Evolutionary conservation across 176 grass and related monocot species (phyloP).

Genomic region (Oryza glaberrima): DNA sequence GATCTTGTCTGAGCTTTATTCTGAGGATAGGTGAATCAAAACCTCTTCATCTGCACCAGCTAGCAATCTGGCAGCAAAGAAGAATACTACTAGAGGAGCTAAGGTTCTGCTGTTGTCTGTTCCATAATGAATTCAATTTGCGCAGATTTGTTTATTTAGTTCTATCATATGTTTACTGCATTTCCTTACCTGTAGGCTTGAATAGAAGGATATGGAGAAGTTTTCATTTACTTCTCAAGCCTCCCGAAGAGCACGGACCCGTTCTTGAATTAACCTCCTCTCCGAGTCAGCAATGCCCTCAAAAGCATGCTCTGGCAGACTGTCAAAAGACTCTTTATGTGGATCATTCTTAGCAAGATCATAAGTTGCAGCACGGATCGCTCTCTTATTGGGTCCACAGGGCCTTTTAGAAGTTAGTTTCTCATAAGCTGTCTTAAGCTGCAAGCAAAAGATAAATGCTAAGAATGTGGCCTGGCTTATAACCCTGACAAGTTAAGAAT

Average conservation of each 20-base stretch:
- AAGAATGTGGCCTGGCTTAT: not conserved
- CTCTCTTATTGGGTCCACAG: conserved; percentile 75
- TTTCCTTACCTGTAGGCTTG: not conserved
- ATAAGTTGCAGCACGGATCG: conserved; percentile 72
- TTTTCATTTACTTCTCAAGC: conserved; percentile 38
- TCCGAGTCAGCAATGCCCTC: conserved; percentile 63
- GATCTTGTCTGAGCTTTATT: conserved; percentile 25
- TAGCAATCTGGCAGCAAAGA: conserved; percentile 7
- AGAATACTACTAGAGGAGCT: not conserved
- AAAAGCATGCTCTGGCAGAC: conserved; percentile 73
- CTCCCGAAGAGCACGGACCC: conserved; percentile 50
- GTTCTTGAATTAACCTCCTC: conserved; percentile 69
- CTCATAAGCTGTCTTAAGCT: conserved; percentile 72
- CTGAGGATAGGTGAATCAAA: not conserved
- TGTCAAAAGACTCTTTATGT: conserved; percentile 81
- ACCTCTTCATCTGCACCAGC: not conserved
- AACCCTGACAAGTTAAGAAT: not conserved
- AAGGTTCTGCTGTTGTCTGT: not conserved
- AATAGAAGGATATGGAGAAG: not conserved
- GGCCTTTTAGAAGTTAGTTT: conserved; percentile 71
- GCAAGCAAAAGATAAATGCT: conserved; percentile 28
- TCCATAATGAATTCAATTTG: not conserved
- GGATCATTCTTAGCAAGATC: conserved; percentile 85
- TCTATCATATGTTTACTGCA: not conserved
- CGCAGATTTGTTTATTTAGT: not conserved